phyloP scores from a whole-genome alignment of 371 early-diverging fungal species.

The Mortierella sp. region DNA sequence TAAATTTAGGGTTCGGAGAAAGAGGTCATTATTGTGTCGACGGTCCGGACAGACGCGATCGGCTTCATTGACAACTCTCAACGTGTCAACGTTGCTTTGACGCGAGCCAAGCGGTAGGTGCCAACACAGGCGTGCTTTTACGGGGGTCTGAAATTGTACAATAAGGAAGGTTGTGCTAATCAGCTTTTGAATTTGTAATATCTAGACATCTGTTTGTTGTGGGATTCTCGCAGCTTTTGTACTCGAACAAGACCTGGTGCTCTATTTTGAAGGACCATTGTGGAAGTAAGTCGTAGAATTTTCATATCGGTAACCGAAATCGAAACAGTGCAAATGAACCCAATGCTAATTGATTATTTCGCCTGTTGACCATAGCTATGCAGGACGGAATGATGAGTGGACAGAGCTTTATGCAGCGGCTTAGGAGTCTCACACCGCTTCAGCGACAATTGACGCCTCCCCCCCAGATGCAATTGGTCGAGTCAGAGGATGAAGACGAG shows the following conservation, averaged over 20 bases:
- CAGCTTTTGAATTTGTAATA: neutral
- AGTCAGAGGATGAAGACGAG: conserved; percentile 25
- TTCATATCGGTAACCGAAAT: neutral
- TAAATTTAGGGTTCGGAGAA: conserved; percentile 83
- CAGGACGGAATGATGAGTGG: conserved; percentile 30
- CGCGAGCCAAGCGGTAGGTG: conserved; percentile 65
- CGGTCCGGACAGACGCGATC: conserved; percentile 73
- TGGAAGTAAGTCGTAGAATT: conserved; percentile 17
- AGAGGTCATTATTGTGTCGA: conserved; percentile 82
- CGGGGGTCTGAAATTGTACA: too few species aligned
- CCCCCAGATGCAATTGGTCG: conserved; percentile 8
- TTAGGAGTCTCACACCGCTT: conserved; percentile 31
- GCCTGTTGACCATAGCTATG: conserved; percentile 9
- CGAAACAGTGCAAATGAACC: neutral
- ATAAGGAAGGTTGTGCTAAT: too few species aligned
- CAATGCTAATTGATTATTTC: neutral
- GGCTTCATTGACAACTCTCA: conserved; percentile 70
- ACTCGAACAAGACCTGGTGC: conserved; percentile 38
- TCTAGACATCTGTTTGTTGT: conserved; percentile 74
- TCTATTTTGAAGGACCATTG: conserved; percentile 42
- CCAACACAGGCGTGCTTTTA: neutral
- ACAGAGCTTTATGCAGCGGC: conserved; percentile 22
- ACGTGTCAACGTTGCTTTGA: conserved; percentile 74
- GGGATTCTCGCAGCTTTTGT: conserved; percentile 60
- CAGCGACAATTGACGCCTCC: conserved; percentile 12